A percentile compares a stretch with the other conserved stretches of the same genome.
Evolutionary conservation across 2,329 filamentous ascomycete species (phyloP).

Genomic region (Dendrostoma leiphaemia): DNA sequence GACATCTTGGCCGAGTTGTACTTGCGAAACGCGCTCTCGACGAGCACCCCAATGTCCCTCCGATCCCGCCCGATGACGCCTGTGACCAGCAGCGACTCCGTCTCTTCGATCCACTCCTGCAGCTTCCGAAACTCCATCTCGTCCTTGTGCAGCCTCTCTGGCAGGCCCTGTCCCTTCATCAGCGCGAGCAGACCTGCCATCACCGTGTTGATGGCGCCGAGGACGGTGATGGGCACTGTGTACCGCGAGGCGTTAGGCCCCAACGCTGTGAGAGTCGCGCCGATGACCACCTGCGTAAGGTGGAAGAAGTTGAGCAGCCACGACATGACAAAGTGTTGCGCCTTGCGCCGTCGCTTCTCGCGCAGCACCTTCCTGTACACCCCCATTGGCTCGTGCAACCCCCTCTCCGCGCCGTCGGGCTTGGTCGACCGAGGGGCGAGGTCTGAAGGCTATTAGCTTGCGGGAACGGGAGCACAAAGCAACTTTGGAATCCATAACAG

Average conservation of each 20-base stretch:
- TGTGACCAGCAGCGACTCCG: conserved; percentile 41
- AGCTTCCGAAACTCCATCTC: conserved; percentile 44
- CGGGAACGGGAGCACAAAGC: no score
- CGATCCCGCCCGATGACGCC: conserved; percentile 40
- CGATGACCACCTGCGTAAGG: conserved; percentile 45
- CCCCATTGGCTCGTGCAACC: conserved; percentile 32
- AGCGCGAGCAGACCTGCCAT: conserved; percentile 61
- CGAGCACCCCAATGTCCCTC: conserved; percentile 39
- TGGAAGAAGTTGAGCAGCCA: conserved; percentile 40
- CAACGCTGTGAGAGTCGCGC: conserved; percentile 44
- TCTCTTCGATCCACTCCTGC: conserved; percentile 54
- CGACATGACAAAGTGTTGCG: conserved; percentile 34
- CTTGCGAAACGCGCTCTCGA: conserved; percentile 40
- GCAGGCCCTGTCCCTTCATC: conserved; percentile 49
- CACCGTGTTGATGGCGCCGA: conserved; percentile 62
- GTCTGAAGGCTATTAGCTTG: no score
- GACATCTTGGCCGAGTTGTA: conserved; percentile 41
- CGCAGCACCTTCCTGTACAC: conserved; percentile 40
- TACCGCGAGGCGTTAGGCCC: conserved; percentile 47
- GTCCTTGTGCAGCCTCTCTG: conserved; percentile 44
- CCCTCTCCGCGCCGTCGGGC: conserved; percentile 29
- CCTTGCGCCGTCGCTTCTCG: conserved; percentile 29
- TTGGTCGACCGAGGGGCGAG: conserved; percentile 19
- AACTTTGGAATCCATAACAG: no score
- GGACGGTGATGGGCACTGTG: conserved; percentile 49